These are phyloP conservation scores for Cercospora janseana DNA, from an alignment of 2,329 filamentous ascomycete genomes.

Conservation along the genomic window DNA sequence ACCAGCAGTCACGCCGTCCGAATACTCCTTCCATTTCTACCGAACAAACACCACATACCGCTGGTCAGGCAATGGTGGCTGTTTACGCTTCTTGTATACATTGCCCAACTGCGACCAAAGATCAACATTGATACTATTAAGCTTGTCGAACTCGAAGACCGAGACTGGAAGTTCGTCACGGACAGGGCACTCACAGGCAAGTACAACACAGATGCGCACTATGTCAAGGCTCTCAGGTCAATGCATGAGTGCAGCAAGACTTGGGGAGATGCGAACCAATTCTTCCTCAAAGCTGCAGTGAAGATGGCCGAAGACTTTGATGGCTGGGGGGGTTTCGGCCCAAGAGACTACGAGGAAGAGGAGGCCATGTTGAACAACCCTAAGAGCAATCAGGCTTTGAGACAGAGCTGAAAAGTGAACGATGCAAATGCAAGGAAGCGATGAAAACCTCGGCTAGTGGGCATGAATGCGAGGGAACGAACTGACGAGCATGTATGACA, in stretches of 20 bases:
- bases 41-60: slow-evolving; percentile 66
- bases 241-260: slow-evolving; percentile 72
- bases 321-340: slow-evolving; percentile 59
- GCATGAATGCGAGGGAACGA: background rate
- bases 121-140: slow-evolving; percentile 66
- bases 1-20: slow-evolving; percentile 85
- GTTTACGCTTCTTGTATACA: slow-evolving; percentile 73
- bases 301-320: slow-evolving; percentile 71
- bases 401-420: too few species aligned
- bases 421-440: background rate
- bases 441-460: background rate
- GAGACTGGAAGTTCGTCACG: slow-evolving; percentile 74
- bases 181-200: slow-evolving; percentile 67
- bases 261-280: slow-evolving; percentile 68
- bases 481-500: slow-evolving; percentile 3
- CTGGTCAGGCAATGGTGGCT: slow-evolving; percentile 90
- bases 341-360: slow-evolving; percentile 25
- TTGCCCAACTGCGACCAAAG: slow-evolving; percentile 69
- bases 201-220: slow-evolving; percentile 74
- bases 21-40: slow-evolving; percentile 76
- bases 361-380: slow-evolving; percentile 11
- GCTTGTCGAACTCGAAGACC: slow-evolving; percentile 58
- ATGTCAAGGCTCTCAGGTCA: slow-evolving; percentile 75
- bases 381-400: background rate
- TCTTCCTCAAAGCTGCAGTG: slow-evolving; percentile 66